These are phyloP conservation scores for Plasmodium sp. DNA, from an alignment of 169 alveolate genomes.

Conservation along the genomic window DNA sequence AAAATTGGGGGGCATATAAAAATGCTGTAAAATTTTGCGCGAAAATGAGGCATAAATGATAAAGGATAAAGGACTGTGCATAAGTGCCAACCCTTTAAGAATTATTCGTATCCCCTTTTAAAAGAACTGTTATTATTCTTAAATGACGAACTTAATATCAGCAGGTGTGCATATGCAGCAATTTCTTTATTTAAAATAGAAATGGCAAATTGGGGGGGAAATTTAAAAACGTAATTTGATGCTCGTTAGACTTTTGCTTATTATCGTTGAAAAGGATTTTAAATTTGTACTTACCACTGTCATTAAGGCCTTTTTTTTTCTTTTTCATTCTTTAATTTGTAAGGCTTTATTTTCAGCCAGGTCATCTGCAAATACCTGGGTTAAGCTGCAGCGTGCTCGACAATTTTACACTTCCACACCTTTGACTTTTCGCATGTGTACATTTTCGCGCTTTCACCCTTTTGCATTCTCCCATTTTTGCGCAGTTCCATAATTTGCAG, in stretches of 20 bases:
- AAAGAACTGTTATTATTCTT: neutral
- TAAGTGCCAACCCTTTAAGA: neutral
- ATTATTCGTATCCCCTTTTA: constrained; percentile 13
- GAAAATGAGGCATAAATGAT: neutral
- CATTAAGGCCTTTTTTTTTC: neutral
- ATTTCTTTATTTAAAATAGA: constrained; percentile 1
- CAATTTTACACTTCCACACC: neutral
- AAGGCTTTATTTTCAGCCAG: neutral
- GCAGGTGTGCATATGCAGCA: constrained; percentile 30
- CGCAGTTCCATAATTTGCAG: neutral
- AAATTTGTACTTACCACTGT: neutral
- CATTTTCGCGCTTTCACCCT: neutral
- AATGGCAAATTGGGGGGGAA: constrained; percentile 7
- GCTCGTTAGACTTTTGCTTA: constrained; percentile 5
- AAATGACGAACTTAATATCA: neutral
- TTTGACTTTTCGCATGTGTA: neutral
- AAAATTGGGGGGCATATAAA: neutral
- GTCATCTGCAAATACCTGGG: neutral
- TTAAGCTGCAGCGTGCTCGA: neutral
- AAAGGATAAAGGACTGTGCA: neutral
- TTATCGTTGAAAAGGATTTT: neutral
- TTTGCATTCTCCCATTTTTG: neutral
- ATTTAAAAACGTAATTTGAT: neutral
- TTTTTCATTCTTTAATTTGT: constrained; percentile 3
- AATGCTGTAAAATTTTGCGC: neutral